A percentile compares a stretch with the other conserved stretches of the same genome.
Conservation (phyloP, 352 stramenopile genomes). For the Phytophthora fragariaefolia region DNA sequence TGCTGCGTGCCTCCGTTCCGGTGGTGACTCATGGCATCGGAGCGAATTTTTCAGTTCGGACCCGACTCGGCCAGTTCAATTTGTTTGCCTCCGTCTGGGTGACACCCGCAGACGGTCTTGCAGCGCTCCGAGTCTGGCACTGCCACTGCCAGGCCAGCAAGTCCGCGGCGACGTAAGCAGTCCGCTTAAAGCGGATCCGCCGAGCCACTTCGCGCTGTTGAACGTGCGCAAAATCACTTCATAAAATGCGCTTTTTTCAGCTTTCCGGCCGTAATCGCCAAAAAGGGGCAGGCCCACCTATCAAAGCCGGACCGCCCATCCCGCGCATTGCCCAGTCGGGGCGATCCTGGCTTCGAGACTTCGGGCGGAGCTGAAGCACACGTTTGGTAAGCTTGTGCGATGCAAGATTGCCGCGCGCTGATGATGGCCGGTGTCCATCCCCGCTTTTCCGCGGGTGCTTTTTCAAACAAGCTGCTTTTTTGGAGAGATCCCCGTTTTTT, state of each 20-base stretch:
- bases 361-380: neutral
- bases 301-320: constrained; percentile 21
- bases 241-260: constrained; percentile 25
- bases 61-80: neutral
- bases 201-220: neutral
- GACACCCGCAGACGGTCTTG: neutral
- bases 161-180: neutral
- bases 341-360: neutral
- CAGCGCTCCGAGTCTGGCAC: neutral
- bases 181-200: neutral
- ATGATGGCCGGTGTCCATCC: constrained; percentile 20
- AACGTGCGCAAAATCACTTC: neutral
- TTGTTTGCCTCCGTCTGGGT: neutral
- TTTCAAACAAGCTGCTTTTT: constrained; percentile 32
- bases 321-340: neutral
- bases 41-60: neutral
- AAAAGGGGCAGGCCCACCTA: constrained; percentile 27
- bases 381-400: constrained; percentile 3
- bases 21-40: neutral
- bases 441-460: constrained; percentile 24
- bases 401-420: constrained; percentile 14
- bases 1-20: neutral
- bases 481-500: constrained; percentile 11
- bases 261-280: constrained; percentile 24
- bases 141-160: neutral